Evolutionary conservation across 2,329 filamentous ascomycete species (phyloP), one percentile per base, ranked within the genome.

Genomic region (Cladosporium sp.): DNA sequence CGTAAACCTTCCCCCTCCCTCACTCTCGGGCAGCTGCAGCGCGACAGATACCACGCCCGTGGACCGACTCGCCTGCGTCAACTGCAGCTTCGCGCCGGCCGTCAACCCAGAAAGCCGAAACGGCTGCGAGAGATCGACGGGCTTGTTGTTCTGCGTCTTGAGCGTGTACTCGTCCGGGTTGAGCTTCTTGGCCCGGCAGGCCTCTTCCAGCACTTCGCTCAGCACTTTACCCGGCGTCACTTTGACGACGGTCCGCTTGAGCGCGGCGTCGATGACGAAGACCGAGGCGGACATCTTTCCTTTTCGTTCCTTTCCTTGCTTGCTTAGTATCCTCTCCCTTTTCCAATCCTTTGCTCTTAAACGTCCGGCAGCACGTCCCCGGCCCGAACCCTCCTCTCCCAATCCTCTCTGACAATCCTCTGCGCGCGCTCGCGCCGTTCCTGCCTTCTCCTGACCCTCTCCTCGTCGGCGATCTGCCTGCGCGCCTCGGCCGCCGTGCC

Each of bases 51-150:
- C 86, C 44, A 86, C 86, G 1, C 89, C 85, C 0, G 91, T 86
- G 0, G 90, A 93, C 53, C 88, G 87, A 43, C 91, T 93, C 54
- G 86, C 84, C 66, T 89, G 84, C 18, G 96, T 86, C 46, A 98
- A 86, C 66, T 97, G 91, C 54, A 98, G 82, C 67, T 95, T 95
- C 54, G 93, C 92, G 56, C 93, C 93, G 35, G 88, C 81, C 10
- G 80, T 77, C 5, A 98, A 84, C 46, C 90, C 89, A 4, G 90
- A 86, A 28, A 92, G 82, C 44, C 92, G 85, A 67, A 91, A 89
- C 40, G 88, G 86, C 52, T 89, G 79, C 6, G 90, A 92, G 8
- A 98, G 80, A 64, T 96, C 90, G 54, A 98, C 76, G 33, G 82
- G 77, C 66, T 92, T 95, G 70, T 92, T 87, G 67, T 89, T 90